Percentiles rank a stretch among this genome's conserved stretches.
phyloP scores from a whole-genome alignment of 2,329 filamentous ascomycete species.

The Chrysoporthe deuterocubensis region DNA sequence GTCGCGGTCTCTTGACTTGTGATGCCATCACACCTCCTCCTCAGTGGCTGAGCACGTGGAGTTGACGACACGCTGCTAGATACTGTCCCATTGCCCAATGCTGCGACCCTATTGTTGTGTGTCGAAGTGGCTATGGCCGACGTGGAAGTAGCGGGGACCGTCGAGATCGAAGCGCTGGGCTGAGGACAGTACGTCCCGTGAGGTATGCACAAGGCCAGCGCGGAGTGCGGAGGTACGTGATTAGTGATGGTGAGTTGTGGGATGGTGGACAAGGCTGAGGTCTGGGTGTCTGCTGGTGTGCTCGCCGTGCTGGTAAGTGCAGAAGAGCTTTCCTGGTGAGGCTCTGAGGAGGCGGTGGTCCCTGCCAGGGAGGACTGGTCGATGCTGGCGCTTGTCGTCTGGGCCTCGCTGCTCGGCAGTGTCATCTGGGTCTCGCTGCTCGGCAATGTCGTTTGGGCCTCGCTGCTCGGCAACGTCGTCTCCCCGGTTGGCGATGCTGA shows the following conservation, averaged over 20 bases:
- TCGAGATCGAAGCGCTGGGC: not conserved
- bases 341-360: not conserved
- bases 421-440: not conserved
- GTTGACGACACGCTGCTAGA: not conserved
- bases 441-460: not conserved
- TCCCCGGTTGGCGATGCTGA: not conserved
- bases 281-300: not conserved
- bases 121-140: not conserved
- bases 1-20: not conserved
- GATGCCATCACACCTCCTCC: not conserved
- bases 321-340: not conserved
- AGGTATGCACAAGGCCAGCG: conserved; percentile 1
- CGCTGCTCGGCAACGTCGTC: not conserved
- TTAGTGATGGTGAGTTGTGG: not conserved
- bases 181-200: not conserved
- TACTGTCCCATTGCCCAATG: not conserved
- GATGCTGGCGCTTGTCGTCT: not conserved
- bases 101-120: not conserved
- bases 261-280: not conserved
- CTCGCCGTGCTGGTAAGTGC: not conserved
- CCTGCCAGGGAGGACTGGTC: not conserved
- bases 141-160: not conserved
- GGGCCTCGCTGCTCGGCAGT: not conserved
- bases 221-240: not conserved
- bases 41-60: not conserved